Percentiles rank a stretch among this genome's conserved stretches.
Conservation (phyloP, 768 basidiomycete species). For the Boletus rubroflammeus region DNA sequence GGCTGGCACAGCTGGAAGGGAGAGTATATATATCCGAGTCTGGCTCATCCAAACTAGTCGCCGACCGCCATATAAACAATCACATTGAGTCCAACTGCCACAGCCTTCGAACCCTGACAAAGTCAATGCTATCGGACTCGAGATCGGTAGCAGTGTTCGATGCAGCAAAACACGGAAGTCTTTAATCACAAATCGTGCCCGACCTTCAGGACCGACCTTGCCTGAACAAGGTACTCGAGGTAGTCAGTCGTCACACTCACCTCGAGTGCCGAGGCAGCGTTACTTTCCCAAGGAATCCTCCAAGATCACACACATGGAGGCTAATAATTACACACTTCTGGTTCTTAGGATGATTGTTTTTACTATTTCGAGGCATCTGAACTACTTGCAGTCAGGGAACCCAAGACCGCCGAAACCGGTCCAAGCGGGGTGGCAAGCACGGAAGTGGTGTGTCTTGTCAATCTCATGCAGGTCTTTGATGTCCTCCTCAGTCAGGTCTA, state of each 20-base stretch:
- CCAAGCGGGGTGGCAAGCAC: conserved; percentile 63
- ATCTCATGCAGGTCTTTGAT: conserved; percentile 54
- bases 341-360: neutral
- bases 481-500: conserved; percentile 62
- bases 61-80: conserved; percentile 3
- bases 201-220: conserved; percentile 3
- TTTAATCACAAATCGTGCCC: neutral
- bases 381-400: conserved; percentile 51
- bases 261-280: neutral
- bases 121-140: neutral
- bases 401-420: conserved; percentile 60
- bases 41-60: conserved; percentile 1
- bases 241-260: neutral
- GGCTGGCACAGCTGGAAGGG: neutral
- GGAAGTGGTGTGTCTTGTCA: conserved; percentile 59
- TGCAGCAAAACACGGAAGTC: neutral
- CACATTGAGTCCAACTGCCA: neutral
- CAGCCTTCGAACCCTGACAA: neutral
- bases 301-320: neutral
- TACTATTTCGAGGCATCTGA: conserved; percentile 1
- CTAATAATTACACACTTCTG: neutral
- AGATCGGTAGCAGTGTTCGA: neutral
- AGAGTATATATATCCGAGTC: conserved; percentile 6
- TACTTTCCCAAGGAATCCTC: neutral
- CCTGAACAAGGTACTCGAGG: conserved; percentile 7